These are phyloP conservation scores for bread wheat (Triticum aestivum) DNA, from an alignment of 176 grass and related monocot species.

Conservation along the genomic window DNA sequence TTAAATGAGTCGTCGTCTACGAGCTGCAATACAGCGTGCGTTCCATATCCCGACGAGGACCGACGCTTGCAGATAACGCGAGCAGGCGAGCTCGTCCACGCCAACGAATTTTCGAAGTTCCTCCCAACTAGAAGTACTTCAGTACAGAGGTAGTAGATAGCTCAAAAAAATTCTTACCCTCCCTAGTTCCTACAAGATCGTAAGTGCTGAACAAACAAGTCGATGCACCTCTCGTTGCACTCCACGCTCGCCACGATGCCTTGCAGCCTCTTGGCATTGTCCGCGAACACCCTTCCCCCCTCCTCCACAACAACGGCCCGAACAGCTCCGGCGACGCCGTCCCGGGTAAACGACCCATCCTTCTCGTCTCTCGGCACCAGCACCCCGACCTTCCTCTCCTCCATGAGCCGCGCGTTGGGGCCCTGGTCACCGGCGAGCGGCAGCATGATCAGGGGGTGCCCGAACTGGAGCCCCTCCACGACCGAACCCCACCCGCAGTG, in stretches of 20 bases:
- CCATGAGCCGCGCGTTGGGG: constrained; percentile 11
- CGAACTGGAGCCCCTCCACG: not conserved
- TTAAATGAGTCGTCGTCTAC: too few species aligned
- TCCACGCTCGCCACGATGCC: not conserved
- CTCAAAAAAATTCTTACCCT: too few species aligned
- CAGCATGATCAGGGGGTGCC: not conserved
- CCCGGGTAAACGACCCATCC: not conserved
- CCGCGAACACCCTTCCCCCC: not conserved
- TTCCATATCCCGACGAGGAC: too few species aligned
- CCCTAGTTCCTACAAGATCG: not conserved
- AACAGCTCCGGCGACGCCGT: not conserved
- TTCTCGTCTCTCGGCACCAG: not conserved
- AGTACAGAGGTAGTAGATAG: too few species aligned
- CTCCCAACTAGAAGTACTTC: too few species aligned
- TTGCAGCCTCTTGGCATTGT: not conserved
- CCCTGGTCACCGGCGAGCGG: constrained; percentile 10
- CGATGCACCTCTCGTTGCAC: not conserved
- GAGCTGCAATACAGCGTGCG: too few species aligned
- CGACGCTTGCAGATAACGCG: too few species aligned
- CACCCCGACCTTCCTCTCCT: not conserved
- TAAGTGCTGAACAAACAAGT: not conserved
- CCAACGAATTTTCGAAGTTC: too few species aligned
- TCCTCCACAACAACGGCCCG: not conserved
- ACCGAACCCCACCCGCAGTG: constrained; percentile 59
- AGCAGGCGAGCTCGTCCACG: too few species aligned